Conservation (phyloP, 345 rosid genomes). For the Xanthoceras sorbifolium region DNA sequence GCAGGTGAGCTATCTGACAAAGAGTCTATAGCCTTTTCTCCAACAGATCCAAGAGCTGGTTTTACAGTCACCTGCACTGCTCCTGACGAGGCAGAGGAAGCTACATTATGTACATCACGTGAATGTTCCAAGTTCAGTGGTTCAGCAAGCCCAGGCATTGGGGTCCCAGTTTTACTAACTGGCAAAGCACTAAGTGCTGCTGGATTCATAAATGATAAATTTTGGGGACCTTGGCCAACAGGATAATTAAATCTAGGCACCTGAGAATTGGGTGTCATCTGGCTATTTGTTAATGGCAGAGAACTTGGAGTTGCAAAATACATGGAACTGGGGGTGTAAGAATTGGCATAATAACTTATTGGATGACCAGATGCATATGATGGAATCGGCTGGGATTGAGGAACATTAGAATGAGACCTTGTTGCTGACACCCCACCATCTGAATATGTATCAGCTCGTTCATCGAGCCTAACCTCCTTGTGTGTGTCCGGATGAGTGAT, state of each 20-base stretch:
- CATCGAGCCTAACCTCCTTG: conserved; percentile 89
- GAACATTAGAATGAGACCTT: conserved; percentile 60
- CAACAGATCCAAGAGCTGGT: conserved; percentile 42
- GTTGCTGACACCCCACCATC: conserved; percentile 58
- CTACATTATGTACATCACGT: conserved; percentile 41
- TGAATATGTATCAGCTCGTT: conserved; percentile 55
- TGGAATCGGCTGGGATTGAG: conserved; percentile 66
- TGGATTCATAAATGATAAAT: conserved; percentile 51
- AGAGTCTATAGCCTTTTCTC: conserved; percentile 41
- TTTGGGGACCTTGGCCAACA: conserved; percentile 60
- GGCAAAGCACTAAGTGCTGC: conserved; percentile 39
- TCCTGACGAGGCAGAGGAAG: conserved; percentile 41
- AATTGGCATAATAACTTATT: conserved; percentile 51
- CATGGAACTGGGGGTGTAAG: conserved; percentile 39
- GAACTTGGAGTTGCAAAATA: conserved; percentile 55
- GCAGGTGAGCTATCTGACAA: conserved; percentile 30
- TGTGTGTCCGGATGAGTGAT: conserved; percentile 94
- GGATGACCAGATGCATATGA: conserved; percentile 57
- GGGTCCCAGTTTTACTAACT: conserved; percentile 42
- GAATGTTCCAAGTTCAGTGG: conserved; percentile 38
- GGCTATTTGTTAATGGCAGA: conserved; percentile 55
- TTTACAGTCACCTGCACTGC: conserved; percentile 54
- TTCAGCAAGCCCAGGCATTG: conserved; percentile 41
- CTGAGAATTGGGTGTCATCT: conserved; percentile 63
- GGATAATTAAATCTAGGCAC: conserved; percentile 57